These are phyloP conservation scores for Candida khao-thaluensis DNA, from an alignment of 805 yeast genomes.

Conservation along the genomic window DNA sequence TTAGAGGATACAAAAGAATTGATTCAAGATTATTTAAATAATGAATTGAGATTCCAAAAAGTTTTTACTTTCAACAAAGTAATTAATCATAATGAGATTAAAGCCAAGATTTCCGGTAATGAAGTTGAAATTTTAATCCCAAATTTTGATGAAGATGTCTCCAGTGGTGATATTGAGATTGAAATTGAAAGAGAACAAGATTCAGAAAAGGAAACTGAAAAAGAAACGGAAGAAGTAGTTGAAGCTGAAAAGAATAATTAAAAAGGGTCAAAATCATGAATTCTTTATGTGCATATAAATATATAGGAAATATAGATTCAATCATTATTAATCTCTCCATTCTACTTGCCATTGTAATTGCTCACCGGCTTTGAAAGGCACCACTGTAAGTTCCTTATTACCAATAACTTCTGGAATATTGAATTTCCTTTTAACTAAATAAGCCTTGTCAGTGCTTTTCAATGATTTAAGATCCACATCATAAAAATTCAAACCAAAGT, in stretches of 20 bases:
- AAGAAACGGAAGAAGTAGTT: background rate
- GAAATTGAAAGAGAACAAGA: slow-evolving; percentile 20
- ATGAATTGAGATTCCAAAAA: slow-evolving; percentile 42
- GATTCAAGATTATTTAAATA: slow-evolving; percentile 36
- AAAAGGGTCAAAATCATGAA: too few relatives aligned
- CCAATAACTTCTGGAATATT: slow-evolving; percentile 60
- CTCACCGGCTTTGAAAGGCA: slow-evolving; percentile 86
- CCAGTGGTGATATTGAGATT: slow-evolving; percentile 21
- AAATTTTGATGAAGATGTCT: slow-evolving; percentile 26
- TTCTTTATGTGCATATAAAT: slow-evolving; percentile 6
- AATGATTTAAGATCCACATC: slow-evolving; percentile 43
- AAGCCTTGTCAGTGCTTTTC: slow-evolving; percentile 43
- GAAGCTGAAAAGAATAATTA: slow-evolving; percentile 1
- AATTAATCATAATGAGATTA: slow-evolving; percentile 36
- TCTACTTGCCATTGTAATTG: slow-evolving; percentile 67
- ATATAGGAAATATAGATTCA: slow-evolving; percentile 5
- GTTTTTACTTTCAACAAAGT: slow-evolving; percentile 42
- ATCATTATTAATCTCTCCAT: slow-evolving; percentile 48
- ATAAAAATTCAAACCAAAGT: slow-evolving; percentile 73
- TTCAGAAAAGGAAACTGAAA: background rate
- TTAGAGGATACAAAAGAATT: slow-evolving; percentile 39
- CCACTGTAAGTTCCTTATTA: slow-evolving; percentile 47
- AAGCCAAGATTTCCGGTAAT: slow-evolving; percentile 36
- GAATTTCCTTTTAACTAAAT: slow-evolving; percentile 53
- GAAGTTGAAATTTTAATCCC: slow-evolving; percentile 45